Conservation (phyloP, 208 protist species). For the Leishmania amazonensis region DNA sequence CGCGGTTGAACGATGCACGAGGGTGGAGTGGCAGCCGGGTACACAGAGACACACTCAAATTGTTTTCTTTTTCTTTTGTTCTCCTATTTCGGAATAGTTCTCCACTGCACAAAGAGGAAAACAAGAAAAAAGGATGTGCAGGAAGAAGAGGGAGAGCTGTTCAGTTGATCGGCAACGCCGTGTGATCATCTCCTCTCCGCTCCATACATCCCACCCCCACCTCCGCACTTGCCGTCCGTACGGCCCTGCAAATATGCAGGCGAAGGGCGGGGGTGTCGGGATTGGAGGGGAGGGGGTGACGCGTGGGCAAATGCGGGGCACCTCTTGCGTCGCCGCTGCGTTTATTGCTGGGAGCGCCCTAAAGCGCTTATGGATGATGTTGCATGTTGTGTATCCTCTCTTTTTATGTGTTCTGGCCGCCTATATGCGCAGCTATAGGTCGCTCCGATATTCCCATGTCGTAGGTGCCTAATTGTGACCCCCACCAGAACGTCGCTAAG, state of each 20-base stretch:
- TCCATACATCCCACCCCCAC: no score
- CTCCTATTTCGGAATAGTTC: background rate
- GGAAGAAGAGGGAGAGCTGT: background rate
- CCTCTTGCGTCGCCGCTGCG: background rate
- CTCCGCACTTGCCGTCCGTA: background rate
- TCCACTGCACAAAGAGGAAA: background rate
- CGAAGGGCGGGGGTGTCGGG: background rate
- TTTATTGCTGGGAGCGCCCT: no score
- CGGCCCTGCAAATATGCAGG: background rate
- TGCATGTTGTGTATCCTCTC: background rate
- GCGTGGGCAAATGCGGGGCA: background rate
- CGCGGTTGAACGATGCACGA: background rate
- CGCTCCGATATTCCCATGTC: background rate
- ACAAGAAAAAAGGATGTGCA: conserved; percentile 1
- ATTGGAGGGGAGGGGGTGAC: background rate
- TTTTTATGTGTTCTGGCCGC: background rate
- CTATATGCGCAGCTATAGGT: background rate
- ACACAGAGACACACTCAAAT: background rate
- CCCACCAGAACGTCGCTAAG: background rate
- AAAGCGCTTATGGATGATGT: background rate
- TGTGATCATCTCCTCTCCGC: background rate
- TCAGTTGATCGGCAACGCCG: background rate
- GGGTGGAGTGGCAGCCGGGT: background rate
- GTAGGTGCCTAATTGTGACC: background rate
- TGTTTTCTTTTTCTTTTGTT: background rate